These are phyloP conservation scores for Mycosphaerelloides madeirae DNA, from an alignment of 2,329 filamentous ascomycete genomes.

Conservation along the genomic window DNA sequence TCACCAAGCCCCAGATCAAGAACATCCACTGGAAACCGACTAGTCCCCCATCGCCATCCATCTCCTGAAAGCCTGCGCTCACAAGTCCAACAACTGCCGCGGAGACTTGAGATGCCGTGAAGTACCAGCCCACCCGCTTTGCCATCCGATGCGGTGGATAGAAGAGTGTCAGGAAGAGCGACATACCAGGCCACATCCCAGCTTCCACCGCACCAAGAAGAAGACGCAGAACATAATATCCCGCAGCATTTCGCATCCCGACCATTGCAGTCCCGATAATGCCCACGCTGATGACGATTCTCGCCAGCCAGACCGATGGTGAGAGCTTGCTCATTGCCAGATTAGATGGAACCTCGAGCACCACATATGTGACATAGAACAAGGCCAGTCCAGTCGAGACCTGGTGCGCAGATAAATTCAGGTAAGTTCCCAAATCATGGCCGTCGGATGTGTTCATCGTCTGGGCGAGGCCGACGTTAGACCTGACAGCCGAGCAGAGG, in stretches of 20 bases:
- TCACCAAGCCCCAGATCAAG: conserved; percentile 74
- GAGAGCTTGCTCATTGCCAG: conserved; percentile 81
- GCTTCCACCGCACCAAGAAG: conserved; percentile 83
- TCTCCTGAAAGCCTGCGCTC: conserved; percentile 84
- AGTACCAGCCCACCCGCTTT: conserved; percentile 85
- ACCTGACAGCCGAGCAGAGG: conserved; percentile 83
- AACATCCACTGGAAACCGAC: conserved; percentile 94
- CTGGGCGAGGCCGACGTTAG: conserved; percentile 88
- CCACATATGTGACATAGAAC: conserved; percentile 88
- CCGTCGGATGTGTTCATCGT: conserved; percentile 73
- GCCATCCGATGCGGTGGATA: conserved; percentile 82
- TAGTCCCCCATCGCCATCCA: conserved; percentile 72
- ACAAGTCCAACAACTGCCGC: conserved; percentile 85
- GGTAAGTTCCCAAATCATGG: conserved; percentile 70
- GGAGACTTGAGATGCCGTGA: conserved; percentile 81
- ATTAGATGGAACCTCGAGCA: conserved; percentile 86
- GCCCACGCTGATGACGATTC: conserved; percentile 83
- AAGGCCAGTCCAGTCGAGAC: conserved; percentile 78
- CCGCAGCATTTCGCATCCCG: conserved; percentile 77
- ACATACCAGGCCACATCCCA: conserved; percentile 94
- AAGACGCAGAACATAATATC: conserved; percentile 78
- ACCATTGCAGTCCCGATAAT: conserved; percentile 79
- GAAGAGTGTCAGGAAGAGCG: conserved; percentile 86
- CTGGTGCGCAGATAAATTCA: conserved; percentile 67
- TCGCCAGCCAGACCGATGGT: conserved; percentile 85